Percentiles rank a stretch among this genome's conserved stretches.
Evolutionary conservation across 352 stramenopile genomes (phyloP).

Genomic region (Phytophthora macrochlamydospora): DNA sequence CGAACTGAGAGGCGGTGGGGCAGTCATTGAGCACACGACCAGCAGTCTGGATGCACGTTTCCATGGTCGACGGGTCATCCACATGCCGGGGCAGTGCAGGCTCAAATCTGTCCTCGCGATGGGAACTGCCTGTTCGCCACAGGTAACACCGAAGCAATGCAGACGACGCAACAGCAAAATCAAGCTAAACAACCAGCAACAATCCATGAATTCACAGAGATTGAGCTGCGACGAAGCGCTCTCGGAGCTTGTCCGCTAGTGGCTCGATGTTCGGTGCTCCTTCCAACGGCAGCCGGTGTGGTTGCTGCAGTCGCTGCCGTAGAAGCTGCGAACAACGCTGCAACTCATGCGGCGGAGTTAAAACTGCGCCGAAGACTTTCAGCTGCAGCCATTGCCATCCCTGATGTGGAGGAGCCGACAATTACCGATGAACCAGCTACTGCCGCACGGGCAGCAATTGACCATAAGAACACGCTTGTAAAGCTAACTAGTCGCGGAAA

Average conservation of each 20-base stretch:
- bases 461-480: conserved; percentile 39
- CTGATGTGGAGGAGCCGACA: conserved; percentile 6
- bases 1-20: conserved; percentile 22
- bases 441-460: conserved; percentile 13
- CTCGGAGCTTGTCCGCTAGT: conserved; percentile 26
- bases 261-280: conserved; percentile 36
- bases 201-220: conserved; percentile 44
- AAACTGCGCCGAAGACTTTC: conserved; percentile 34
- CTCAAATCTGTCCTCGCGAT: conserved; percentile 53
- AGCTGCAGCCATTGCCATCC: conserved; percentile 6
- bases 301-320: conserved; percentile 35
- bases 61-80: conserved; percentile 42
- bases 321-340: conserved; percentile 34
- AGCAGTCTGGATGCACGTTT: conserved; percentile 57
- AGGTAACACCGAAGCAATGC: conserved; percentile 27
- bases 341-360: conserved; percentile 17
- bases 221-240: conserved; percentile 31
- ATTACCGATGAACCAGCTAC: conserved; percentile 14
- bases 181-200: conserved; percentile 17
- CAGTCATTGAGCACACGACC: conserved; percentile 52
- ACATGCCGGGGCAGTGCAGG: conserved; percentile 44
- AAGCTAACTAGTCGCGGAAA: conserved; percentile 45
- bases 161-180: conserved; percentile 5
- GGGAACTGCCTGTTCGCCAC: conserved; percentile 46
- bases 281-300: conserved; percentile 23